phyloP scores from a whole-genome alignment of 345 rosid genomes.

The Kernera saxatilis region DNA sequence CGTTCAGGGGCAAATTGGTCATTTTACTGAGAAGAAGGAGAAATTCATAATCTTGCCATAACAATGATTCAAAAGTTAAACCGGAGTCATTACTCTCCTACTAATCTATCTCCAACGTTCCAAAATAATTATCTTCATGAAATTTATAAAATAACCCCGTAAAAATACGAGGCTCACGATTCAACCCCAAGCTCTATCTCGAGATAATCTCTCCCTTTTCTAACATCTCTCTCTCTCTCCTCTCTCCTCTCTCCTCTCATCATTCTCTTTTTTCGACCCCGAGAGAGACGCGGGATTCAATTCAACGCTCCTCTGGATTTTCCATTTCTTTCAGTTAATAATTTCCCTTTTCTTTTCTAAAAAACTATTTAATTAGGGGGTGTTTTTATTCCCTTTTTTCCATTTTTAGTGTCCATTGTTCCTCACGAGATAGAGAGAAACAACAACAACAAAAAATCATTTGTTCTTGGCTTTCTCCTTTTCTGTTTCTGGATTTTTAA shows the following conservation, averaged over 20 bases:
- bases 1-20: background rate
- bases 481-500: conserved; percentile 6
- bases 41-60: background rate
- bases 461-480: conserved; percentile 1
- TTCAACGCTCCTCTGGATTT: conserved; percentile 30
- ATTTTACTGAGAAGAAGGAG: background rate
- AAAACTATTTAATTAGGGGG: background rate
- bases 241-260: background rate
- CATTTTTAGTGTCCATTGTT: conserved; percentile 1
- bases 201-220: background rate
- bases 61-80: conserved; percentile 2
- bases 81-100: background rate
- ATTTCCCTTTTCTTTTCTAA: background rate
- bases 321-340: background rate
- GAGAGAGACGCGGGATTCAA: conserved; percentile 27
- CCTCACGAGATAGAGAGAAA: background rate
- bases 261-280: background rate
- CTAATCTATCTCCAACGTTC: background rate
- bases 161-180: background rate
- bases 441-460: background rate
- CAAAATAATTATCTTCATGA: background rate
- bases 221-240: background rate
- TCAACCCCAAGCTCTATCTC: background rate
- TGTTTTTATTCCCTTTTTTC: background rate
- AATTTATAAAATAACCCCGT: conserved; percentile 13